A percentile compares a stretch with the other conserved stretches of the same genome.
These are phyloP conservation scores for Kodamaea restingae DNA, from an alignment of 805 yeast genomes.

Conservation along the genomic window DNA sequence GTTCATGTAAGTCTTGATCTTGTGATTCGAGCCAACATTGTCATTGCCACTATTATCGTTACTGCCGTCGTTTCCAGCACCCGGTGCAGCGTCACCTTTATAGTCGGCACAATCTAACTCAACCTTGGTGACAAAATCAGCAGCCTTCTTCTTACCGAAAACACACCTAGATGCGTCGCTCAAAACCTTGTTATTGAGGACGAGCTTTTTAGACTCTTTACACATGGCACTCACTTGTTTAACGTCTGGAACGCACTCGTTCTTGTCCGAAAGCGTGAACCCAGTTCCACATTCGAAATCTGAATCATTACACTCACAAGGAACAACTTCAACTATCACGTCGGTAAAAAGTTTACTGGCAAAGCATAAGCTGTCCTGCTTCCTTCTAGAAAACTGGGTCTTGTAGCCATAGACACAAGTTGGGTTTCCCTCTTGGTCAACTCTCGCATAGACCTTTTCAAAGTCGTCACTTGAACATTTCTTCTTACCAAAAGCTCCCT, in stretches of 20 bases:
- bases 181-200: slow-evolving; percentile 36
- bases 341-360: slow-evolving; percentile 47
- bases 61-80: slow-evolving; percentile 10
- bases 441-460: slow-evolving; percentile 61
- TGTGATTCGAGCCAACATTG: slow-evolving; percentile 11
- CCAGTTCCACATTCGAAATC: slow-evolving; percentile 73
- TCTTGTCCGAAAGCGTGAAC: slow-evolving; percentile 22
- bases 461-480: slow-evolving; percentile 48
- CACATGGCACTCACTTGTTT: slow-evolving; percentile 23
- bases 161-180: slow-evolving; percentile 46
- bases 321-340: slow-evolving; percentile 44
- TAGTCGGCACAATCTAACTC: slow-evolving; percentile 35
- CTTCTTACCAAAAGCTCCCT: slow-evolving; percentile 49
- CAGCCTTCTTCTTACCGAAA: slow-evolving; percentile 16
- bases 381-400: slow-evolving; percentile 62
- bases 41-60: slow-evolving; percentile 9
- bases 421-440: slow-evolving; percentile 29
- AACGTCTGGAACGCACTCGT: slow-evolving; percentile 44
- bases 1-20: slow-evolving; percentile 37
- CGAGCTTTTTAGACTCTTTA: slow-evolving; percentile 18
- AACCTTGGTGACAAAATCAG: slow-evolving; percentile 22
- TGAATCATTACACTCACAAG: slow-evolving; percentile 58
- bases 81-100: slow-evolving; percentile 1
- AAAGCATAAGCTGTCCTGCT: slow-evolving; percentile 60
- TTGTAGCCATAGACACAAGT: slow-evolving; percentile 67